Percentiles rank a stretch among this genome's conserved stretches.
Evolutionary conservation across 2,329 filamentous ascomycete species (phyloP).

Genomic region (Graphiopsis chlorocephala): DNA sequence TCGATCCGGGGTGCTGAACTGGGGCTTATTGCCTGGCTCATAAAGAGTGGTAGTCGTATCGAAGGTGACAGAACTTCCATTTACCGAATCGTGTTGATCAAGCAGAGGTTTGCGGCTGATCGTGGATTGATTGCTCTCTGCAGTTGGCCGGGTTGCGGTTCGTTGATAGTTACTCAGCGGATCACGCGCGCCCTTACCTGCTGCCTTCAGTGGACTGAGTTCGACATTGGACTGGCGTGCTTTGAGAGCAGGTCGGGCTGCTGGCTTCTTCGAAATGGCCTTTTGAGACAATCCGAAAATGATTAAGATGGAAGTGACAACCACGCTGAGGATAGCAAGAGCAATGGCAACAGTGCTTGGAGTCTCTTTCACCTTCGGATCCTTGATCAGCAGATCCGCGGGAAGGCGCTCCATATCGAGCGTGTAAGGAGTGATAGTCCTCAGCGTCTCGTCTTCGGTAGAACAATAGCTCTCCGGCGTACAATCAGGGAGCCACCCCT

Average conservation of each 20-base stretch:
- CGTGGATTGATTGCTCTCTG: constrained; percentile 10
- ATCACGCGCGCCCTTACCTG: neutral
- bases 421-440: constrained; percentile 21
- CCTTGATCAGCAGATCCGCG: constrained; percentile 3
- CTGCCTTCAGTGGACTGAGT: neutral
- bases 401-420: constrained; percentile 8
- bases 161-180: neutral
- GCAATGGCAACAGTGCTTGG: constrained; percentile 10
- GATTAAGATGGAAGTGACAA: constrained; percentile 8
- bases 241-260: constrained; percentile 6
- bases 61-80: constrained; percentile 13
- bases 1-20: neutral
- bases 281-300: constrained; percentile 6
- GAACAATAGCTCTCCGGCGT: constrained; percentile 23
- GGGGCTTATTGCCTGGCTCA: neutral
- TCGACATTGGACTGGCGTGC: constrained; percentile 11
- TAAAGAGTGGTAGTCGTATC: constrained; percentile 1
- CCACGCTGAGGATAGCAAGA: constrained; percentile 12
- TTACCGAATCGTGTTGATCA: constrained; percentile 15
- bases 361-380: neutral
- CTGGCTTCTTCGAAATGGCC: constrained; percentile 8
- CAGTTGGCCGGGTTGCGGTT: neutral
- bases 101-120: constrained; percentile 17
- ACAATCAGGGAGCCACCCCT: constrained; percentile 19
- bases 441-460: constrained; percentile 28